Evolutionary conservation across 495 filamentous ascomycete genomes (phyloP).

Genomic region (Cudoniella acicularis): DNA sequence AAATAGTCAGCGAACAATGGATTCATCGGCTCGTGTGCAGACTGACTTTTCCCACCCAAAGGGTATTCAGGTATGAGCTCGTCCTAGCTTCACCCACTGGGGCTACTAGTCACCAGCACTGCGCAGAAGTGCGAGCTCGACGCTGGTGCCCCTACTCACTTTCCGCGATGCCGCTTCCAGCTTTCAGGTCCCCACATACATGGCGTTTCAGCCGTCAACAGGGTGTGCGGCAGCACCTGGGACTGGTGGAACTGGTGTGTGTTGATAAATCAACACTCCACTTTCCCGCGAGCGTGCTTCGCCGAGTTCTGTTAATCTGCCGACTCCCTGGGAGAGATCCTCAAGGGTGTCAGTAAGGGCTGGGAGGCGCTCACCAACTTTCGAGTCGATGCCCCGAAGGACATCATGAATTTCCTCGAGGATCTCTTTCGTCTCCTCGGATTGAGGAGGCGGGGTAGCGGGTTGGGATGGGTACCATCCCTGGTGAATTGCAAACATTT

Average conservation of each 20-base stretch:
- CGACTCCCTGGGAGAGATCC: neutral
- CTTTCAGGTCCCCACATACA: conserved; percentile 4
- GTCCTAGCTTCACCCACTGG: conserved; percentile 10
- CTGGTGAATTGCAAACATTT: conserved; percentile 8
- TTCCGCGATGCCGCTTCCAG: conserved; percentile 3
- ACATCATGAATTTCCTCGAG: neutral
- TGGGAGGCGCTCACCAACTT: neutral
- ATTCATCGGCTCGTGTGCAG: neutral
- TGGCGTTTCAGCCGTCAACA: conserved; percentile 11
- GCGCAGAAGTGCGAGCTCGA: conserved; percentile 9
- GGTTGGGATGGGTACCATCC: conserved; percentile 4
- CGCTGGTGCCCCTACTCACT: conserved; percentile 11
- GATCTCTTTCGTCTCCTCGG: neutral
- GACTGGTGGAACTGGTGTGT: conserved; percentile 2
- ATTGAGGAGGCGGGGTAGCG: neutral
- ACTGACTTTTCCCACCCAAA: conserved; percentile 1
- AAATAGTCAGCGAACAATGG: conserved; percentile 3
- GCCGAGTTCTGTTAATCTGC: conserved; percentile 11
- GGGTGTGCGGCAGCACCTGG: conserved; percentile 7
- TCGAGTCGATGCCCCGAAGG: conserved; percentile 2
- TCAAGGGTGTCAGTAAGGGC: neutral
- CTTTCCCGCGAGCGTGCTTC: conserved; percentile 3
- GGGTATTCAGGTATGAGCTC: neutral
- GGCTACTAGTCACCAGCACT: conserved; percentile 13
- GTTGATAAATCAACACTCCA: conserved; percentile 16